Evolutionary conservation across 371 early-diverging fungal species (phyloP).

Genomic region (Zychaea mexicana): DNA sequence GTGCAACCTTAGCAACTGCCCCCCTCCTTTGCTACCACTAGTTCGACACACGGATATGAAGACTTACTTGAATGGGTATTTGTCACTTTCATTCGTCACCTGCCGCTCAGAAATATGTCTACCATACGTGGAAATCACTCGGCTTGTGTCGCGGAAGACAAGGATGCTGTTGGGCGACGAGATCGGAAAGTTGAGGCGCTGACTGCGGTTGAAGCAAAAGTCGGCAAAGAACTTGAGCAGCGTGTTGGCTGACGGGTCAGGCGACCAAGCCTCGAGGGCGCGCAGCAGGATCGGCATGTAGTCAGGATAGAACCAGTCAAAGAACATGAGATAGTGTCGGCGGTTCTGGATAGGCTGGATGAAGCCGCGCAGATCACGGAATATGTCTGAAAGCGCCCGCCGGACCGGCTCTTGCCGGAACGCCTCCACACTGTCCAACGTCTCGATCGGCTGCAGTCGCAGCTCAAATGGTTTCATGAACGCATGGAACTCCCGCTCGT

Average conservation of each 20-base stretch:
- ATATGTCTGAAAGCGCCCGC: constrained; percentile 62
- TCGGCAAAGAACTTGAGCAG: constrained; percentile 80
- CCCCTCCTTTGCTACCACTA: neutral
- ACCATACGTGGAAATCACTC: constrained; percentile 54
- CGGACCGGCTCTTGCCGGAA: constrained; percentile 47
- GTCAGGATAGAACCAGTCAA: constrained; percentile 83
- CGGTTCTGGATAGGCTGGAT: constrained; percentile 67
- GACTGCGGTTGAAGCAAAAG: constrained; percentile 78
- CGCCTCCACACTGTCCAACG: constrained; percentile 35
- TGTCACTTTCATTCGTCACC: constrained; percentile 25
- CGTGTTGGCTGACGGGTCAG: constrained; percentile 67
- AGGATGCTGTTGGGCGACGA: constrained; percentile 88
- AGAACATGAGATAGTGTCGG: constrained; percentile 71
- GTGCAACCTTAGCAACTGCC: no score
- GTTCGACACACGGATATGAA: no score
- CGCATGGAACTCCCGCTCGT: constrained; percentile 60
- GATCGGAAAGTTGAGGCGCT: constrained; percentile 83
- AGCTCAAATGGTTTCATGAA: constrained; percentile 77
- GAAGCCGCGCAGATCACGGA: constrained; percentile 84
- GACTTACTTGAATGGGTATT: constrained; percentile 33
- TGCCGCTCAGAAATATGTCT: constrained; percentile 33
- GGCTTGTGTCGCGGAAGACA: constrained; percentile 87
- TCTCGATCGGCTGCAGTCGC: constrained; percentile 48
- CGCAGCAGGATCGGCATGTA: constrained; percentile 66
- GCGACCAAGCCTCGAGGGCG: constrained; percentile 72